Evolutionary conservation across 1,139 yeast species (phyloP), one percentile per base, ranked within the genome.

Genomic region (Sporopachydermia cereana): DNA sequence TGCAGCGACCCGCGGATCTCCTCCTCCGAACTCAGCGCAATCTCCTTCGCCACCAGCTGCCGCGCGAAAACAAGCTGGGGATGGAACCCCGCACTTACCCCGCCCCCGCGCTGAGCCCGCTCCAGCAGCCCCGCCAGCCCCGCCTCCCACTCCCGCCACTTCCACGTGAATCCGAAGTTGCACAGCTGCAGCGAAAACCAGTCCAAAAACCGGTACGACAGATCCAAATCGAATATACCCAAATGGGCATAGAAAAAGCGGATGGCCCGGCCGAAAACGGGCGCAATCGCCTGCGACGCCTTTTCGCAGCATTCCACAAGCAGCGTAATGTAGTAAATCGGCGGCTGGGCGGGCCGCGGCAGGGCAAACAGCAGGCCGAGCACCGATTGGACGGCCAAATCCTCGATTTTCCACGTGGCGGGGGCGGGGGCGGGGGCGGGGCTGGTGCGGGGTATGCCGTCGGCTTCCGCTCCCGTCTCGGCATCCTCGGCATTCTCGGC

Each of bases 111-210:
- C n/a, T n/a, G n/a, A 31, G 62, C 57, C 34, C 62, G 60, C 45
- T 70, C 49, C 2, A 50, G 57, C 42, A 57, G 55, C 43, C 59
- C 59, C 25, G 62, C 58, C 0, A 81, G 71, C 55, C 79, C 84
- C 1, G 62, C 63, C 41, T 74, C 77, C 98, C 98, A 93, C 61
- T 89, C 98, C 52, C 77, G 80, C 99, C 99, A 91, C 59, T 88
- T 88, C 99, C 99, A 93, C 42, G 91, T 84, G 63, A 86, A 93
- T 50, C 84, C 89, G 62, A 91, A 93, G 61, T 91, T 91, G 54
- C 95, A 83, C 58, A 93, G 75, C 63, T 93, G 98, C 48, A 85
- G 82, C 2, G 95, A 74, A 71, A 93, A 82, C 98, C 98, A 93
- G 61, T 85, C 94, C 57, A 86, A 68, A 53, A 77, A 84, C 50